Percentiles rank a stretch among this genome's conserved stretches.
Evolutionary conservation across 2,329 filamentous ascomycete genomes (phyloP).

Genomic region (Arthrobotrys sinensis): DNA sequence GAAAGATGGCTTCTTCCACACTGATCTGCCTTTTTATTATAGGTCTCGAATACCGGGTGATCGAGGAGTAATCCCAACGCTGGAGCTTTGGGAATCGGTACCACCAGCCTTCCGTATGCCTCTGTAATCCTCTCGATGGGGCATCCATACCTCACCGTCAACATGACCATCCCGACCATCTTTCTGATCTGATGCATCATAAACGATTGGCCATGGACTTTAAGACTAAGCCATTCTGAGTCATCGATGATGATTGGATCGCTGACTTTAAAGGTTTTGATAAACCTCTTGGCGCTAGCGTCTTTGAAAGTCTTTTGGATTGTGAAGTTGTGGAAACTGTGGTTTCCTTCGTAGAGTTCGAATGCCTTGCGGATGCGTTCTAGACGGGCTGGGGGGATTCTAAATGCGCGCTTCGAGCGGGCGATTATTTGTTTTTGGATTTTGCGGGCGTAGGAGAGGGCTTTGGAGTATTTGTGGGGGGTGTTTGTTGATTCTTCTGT

Average conservation of each 20-base stretch:
- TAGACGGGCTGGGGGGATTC: constrained; percentile 80
- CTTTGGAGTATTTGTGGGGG: constrained; percentile 49
- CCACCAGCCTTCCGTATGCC: constrained; percentile 79
- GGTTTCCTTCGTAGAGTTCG: constrained; percentile 83
- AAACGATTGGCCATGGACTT: constrained; percentile 97
- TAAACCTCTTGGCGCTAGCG: constrained; percentile 87
- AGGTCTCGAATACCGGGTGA: constrained; percentile 89
- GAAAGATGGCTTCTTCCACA: constrained; percentile 79
- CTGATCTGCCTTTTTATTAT: constrained; percentile 80
- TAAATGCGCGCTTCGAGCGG: constrained; percentile 81
- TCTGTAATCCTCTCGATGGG: constrained; percentile 79
- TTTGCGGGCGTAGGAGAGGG: constrained; percentile 50
- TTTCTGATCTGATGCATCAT: constrained; percentile 99
- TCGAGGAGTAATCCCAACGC: constrained; percentile 90
- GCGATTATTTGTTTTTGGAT: constrained; percentile 62
- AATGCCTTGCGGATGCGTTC: constrained; percentile 82
- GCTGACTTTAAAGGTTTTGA: constrained; percentile 90
- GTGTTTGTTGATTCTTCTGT: constrained; percentile 34
- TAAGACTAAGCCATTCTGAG: constrained; percentile 95
- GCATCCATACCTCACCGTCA: constrained; percentile 88
- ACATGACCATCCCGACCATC: constrained; percentile 93
- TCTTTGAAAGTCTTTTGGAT: constrained; percentile 87
- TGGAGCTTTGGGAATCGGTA: constrained; percentile 94
- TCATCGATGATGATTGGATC: constrained; percentile 87
- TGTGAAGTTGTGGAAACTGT: constrained; percentile 98